phyloP scores from a whole-genome alignment of 2,329 filamentous ascomycete species.

The Oidium heveae region DNA sequence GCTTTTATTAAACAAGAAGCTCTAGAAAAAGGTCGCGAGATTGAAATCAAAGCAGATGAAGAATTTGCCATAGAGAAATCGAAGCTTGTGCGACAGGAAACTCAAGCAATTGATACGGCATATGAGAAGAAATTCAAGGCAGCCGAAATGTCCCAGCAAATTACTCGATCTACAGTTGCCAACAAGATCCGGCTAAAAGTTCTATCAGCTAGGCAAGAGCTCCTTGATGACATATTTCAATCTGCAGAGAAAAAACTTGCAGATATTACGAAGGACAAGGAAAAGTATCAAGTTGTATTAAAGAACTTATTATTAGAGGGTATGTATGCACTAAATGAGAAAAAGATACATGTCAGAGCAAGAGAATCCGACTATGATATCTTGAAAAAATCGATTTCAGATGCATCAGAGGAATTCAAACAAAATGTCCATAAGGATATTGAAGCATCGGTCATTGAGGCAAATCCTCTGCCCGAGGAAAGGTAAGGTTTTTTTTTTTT shows the following conservation, averaged over 20 bases:
- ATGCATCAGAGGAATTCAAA: slow-evolving; percentile 64
- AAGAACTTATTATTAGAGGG: slow-evolving; percentile 73
- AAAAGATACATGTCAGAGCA: slow-evolving; percentile 46
- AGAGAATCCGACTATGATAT: slow-evolving; percentile 55
- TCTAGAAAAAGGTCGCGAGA: slow-evolving; percentile 87
- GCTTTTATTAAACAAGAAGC: slow-evolving; percentile 99
- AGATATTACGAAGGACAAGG: slow-evolving; percentile 39
- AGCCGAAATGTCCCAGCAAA: slow-evolving; percentile 95
- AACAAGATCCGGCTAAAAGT: slow-evolving; percentile 91
- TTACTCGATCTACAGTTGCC: slow-evolving; percentile 81
- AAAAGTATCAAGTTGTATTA: slow-evolving; percentile 50
- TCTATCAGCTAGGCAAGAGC: slow-evolving; percentile 63
- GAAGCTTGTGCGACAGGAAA: slow-evolving; percentile 92
- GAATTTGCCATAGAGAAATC: slow-evolving; percentile 98
- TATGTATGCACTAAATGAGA: slow-evolving; percentile 67
- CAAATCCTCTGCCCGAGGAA: slow-evolving; percentile 53
- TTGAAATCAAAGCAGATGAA: slow-evolving; percentile 94
- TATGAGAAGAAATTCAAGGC: slow-evolving; percentile 99
- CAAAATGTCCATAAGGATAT: slow-evolving; percentile 46
- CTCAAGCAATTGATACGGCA: slow-evolving; percentile 64
- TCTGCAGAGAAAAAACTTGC: slow-evolving; percentile 46
- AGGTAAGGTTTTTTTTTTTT: slow-evolving; percentile 33
- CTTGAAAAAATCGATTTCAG: slow-evolving; percentile 53
- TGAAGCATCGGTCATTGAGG: slow-evolving; percentile 49
- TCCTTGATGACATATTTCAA: slow-evolving; percentile 79